Percentiles rank a stretch among this genome's conserved stretches.
Conservation (phyloP, 257 asterid species). For the Salvia splendens region DNA sequence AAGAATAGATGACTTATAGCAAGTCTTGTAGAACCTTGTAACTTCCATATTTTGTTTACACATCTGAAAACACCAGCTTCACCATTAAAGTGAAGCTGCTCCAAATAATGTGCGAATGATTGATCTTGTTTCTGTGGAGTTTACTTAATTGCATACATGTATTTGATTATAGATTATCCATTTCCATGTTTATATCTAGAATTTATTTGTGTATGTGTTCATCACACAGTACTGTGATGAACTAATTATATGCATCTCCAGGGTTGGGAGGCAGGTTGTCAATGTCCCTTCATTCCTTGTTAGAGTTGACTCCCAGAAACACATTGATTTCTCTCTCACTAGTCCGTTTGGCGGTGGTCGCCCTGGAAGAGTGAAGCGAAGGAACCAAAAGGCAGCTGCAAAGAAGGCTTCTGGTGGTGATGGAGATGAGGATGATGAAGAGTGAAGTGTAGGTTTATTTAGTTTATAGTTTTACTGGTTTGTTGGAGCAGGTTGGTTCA, state of each 20-base stretch:
- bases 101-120: too few relatives aligned
- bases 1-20: too few relatives aligned
- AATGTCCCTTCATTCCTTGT: constrained; percentile 59
- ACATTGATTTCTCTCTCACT: constrained; percentile 58
- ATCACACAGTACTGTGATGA: too few relatives aligned
- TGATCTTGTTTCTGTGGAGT: too few relatives aligned
- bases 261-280: constrained; percentile 64
- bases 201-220: too few relatives aligned
- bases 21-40: too few relatives aligned
- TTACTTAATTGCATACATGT: too few relatives aligned
- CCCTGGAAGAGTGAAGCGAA: constrained; percentile 60
- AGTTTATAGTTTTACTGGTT: not conserved
- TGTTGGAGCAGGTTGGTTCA: not conserved
- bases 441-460: constrained; percentile 25
- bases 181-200: too few relatives aligned
- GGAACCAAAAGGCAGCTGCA: constrained; percentile 56
- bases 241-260: constrained; percentile 17
- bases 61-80: too few relatives aligned
- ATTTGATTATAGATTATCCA: too few relatives aligned
- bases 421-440: constrained; percentile 63
- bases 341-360: constrained; percentile 68
- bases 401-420: constrained; percentile 65
- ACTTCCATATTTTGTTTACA: too few relatives aligned
- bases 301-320: constrained; percentile 61
- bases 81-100: too few relatives aligned